Conservation (phyloP, 768 basidiomycete species). For the Lenzites betulinus region DNA sequence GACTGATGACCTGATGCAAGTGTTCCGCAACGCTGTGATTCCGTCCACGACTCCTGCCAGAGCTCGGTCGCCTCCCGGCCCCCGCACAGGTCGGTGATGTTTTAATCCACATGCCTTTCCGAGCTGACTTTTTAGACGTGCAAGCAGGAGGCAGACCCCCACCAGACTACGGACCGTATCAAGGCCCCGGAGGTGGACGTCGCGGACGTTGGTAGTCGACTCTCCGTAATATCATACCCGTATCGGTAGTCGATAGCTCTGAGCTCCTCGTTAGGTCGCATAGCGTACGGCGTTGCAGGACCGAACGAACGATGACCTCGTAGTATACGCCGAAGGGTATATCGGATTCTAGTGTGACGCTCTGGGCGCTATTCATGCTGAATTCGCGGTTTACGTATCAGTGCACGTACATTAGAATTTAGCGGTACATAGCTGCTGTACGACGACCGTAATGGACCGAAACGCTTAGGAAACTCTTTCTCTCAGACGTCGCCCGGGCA, state of each 20-base stretch:
- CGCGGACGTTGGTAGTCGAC: constrained; percentile 42
- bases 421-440: too few species aligned
- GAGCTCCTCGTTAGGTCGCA: too few species aligned
- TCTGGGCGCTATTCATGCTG: too few species aligned
- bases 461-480: too few species aligned
- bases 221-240: not conserved
- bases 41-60: constrained; percentile 53
- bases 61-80: constrained; percentile 52
- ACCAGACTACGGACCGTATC: constrained; percentile 85
- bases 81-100: constrained; percentile 44
- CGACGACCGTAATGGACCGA: too few species aligned
- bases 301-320: not conserved
- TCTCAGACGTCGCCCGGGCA: too few species aligned
- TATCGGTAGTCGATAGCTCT: not conserved
- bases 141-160: constrained; percentile 66
- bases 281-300: not conserved
- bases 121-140: constrained; percentile 2
- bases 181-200: constrained; percentile 60
- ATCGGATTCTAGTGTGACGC: too few species aligned
- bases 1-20: constrained; percentile 85
- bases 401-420: too few species aligned
- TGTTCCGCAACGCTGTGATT: constrained; percentile 81
- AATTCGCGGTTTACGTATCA: too few species aligned
- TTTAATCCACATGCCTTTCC: not conserved
- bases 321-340: too few species aligned